Base-by-base conservation (phyloP, 768 basidiomycete genomes). In the Pulveroboletus sp. region DNA sequence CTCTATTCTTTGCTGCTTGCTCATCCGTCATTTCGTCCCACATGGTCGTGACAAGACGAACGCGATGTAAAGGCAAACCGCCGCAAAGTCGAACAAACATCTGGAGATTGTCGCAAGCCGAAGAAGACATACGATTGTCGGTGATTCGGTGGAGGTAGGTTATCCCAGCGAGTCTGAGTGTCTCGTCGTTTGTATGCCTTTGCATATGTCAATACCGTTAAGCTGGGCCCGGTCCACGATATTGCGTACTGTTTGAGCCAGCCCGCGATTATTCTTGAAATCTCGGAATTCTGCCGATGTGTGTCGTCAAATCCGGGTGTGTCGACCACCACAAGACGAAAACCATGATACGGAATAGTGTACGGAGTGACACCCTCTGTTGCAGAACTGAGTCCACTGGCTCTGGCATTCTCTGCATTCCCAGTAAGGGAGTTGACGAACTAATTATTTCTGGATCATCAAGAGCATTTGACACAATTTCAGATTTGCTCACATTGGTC, bases 71-170 rank as follows among this genome's bases (percentile, higher is more conserved):
- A 7, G 64, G 56, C 5, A 52, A 19, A 10, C 56, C 27, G 4
- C 73, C 73, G 35, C 74, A 75, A 16, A 75, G 48, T 21, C 60
- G 54, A 23, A 57, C 52, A 48, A 74, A 71, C 52, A 71, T 49
- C 16, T 55, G 50, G 42, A 73, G 63, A 48, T 69, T 71, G 34
- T 57, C 61, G 20, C 42, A 40, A 10, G 51, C 48, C 13, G 67
- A 63, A 13, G 66, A 69, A 11, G 60, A 51, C 58, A 74, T 59
- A 5, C 69, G 64, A 21, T 53, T 69, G 43, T 71, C 66, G 23
- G 67, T 60, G 37, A 73, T 71, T 23, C 63, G 60, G 32, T 69
- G 66, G 19, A 67, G 35, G 48, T 70, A 71, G 19, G 69, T 47
- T 29, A 73, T 53, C 11, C 73, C 74, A 17, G 57, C 40, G 6